Base-by-base conservation (phyloP, 1,284 basidiomycete genomes). In the Puccinia hordei region DNA sequence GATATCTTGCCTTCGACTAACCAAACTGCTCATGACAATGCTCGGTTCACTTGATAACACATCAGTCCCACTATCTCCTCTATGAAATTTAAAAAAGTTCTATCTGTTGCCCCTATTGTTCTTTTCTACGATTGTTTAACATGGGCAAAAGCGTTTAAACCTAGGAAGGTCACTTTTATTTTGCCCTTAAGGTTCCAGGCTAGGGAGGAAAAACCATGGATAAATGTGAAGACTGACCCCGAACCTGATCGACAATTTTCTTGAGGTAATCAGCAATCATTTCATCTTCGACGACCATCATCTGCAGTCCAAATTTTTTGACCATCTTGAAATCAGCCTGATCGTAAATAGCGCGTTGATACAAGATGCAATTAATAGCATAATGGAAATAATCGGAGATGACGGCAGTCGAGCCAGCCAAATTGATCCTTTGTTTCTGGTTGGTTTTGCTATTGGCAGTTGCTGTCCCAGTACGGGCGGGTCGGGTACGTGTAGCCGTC, bases 341-440 rank as follows among this genome's bases (percentile, higher is more conserved):
- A 0, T 97, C 95, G 85, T 99, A 99, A 41, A 99, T 93, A 75
- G 93, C 94, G 41, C 97, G 90, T 87, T 99, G 96, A 87, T 97
- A 99, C 66, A 99, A 88, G 84, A 99, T 98, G 93, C 92, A 93
- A 88, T 96, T 96, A 82, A 95, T 93, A 30, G 93, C 92, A 86
- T 94, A 99, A 88, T 96, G 95, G 89, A 99, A 98, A 88, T 99
- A 98, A 85, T 99, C 97, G n/a, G 94, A 96, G 79, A 99, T 95
- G n/a, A 98, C 89, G 65, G 91, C 90, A 0, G 94, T 94, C 0
- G 94, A 97, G 0, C 97, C 97, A 85, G 98, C 96, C 86, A 99
- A 91, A 0, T 94, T 95, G 83, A 97, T 95, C 27, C 86, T 86
- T 82, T 87, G 86, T 69, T 86, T 86, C 66, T 84, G 85, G 46